Conservation (phyloP, 1,284 basidiomycete genomes). For the Cystobasidium pallidum region DNA sequence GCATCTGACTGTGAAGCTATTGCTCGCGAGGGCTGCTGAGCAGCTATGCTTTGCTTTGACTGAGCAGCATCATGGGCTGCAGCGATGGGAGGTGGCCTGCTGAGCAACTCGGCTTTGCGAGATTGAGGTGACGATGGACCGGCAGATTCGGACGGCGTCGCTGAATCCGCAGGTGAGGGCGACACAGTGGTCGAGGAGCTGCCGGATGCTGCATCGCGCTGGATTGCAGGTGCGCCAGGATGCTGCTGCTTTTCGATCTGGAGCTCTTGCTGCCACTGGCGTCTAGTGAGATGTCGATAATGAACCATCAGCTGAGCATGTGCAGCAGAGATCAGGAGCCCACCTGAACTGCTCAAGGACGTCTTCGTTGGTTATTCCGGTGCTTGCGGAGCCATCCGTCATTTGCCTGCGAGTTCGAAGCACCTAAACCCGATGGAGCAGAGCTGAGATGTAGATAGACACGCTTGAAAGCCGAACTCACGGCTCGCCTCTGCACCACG, state of each 20-base stretch:
- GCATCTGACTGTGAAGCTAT: not conserved
- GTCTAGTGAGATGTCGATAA: not conserved
- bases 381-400: conserved; percentile 8
- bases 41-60: not conserved
- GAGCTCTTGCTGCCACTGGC: conserved; percentile 29
- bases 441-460: not conserved
- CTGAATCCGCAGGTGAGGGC: not conserved
- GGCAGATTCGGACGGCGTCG: conserved; percentile 5
- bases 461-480: not conserved
- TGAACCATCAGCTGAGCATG: not conserved
- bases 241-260: conserved; percentile 18
- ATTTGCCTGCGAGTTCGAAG: not conserved
- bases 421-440: not conserved
- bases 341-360: conserved; percentile 36
- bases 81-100: conserved; percentile 19
- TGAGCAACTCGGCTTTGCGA: conserved; percentile 21
- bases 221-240: not conserved
- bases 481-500: conserved; percentile 2
- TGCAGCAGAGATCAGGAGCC: not conserved
- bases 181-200: not conserved
- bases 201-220: conserved; percentile 1
- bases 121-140: conserved; percentile 27
- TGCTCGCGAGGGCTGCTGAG: not conserved
- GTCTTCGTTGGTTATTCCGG: conserved; percentile 13
- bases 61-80: not conserved